phyloP scores from a whole-genome alignment of 1,284 basidiomycete genomes.

The Heterobasidion parviporum region DNA sequence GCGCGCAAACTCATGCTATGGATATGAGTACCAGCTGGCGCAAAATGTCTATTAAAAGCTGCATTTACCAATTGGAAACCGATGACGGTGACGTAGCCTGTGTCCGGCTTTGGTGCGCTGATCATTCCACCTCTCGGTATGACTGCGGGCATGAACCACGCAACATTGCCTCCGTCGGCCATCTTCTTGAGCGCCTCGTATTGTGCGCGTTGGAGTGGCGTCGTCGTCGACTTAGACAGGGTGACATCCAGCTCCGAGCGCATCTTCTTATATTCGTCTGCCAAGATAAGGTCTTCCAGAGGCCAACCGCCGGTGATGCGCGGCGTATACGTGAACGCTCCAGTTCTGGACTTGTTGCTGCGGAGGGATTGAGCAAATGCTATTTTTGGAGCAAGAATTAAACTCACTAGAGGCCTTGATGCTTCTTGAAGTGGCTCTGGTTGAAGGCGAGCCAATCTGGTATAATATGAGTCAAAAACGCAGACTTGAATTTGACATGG shows the following conservation, averaged over 20 bases:
- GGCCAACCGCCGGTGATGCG: slow-evolving; percentile 5
- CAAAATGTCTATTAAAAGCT: neutral
- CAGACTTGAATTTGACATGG: neutral
- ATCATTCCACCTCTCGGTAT: slow-evolving; percentile 9
- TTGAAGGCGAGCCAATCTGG: neutral
- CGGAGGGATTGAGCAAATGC: neutral
- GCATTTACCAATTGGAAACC: slow-evolving; percentile 6
- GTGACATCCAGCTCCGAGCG: slow-evolving; percentile 6
- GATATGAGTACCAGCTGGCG: neutral
- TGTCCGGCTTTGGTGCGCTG: slow-evolving; percentile 4
- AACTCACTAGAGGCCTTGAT: neutral
- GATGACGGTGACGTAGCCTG: slow-evolving; percentile 5
- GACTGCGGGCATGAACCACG: slow-evolving; percentile 9
- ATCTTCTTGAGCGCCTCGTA: slow-evolving; percentile 8
- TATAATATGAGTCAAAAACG: neutral
- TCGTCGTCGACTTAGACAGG: slow-evolving; percentile 2
- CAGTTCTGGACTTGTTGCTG: slow-evolving; percentile 3
- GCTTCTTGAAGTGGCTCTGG: neutral
- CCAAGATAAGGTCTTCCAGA: slow-evolving; percentile 2
- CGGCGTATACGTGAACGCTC: slow-evolving; percentile 9
- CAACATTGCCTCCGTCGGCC: slow-evolving; percentile 9
- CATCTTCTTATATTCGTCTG: neutral
- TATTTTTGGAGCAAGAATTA: neutral
- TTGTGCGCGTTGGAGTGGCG: slow-evolving; percentile 7
- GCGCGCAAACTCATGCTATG: slow-evolving; percentile 9